phyloP scores from a whole-genome alignment of 257 asterid genomes.

The Solanum dulcamara region DNA sequence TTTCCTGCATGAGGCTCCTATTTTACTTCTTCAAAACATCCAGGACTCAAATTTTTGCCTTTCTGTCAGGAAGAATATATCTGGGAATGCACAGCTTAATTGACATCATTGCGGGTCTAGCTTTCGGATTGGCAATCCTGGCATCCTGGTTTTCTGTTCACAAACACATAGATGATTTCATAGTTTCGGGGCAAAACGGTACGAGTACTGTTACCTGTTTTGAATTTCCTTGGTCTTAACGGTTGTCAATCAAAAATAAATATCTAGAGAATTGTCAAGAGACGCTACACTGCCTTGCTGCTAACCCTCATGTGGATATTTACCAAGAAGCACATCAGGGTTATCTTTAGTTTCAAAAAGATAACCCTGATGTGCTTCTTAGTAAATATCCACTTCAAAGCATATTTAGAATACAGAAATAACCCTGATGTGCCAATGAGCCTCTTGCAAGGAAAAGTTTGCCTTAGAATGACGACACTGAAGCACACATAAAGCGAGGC shows the following conservation, averaged over 20 bases:
- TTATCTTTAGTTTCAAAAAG: no score
- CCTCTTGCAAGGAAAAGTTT: no score
- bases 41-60: not conserved
- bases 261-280: not conserved
- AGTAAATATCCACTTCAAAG: not conserved
- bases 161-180: conserved; percentile 45
- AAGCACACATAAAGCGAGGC: no score
- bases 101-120: conserved; percentile 69
- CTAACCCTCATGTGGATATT: not conserved
- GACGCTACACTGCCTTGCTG: not conserved
- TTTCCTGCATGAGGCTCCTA: not conserved
- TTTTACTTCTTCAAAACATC: conserved; percentile 2
- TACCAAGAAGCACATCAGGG: no score
- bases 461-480: no score
- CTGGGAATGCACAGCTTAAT: conserved; percentile 95
- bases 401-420: not conserved
- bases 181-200: conserved; percentile 83
- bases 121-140: conserved; percentile 59
- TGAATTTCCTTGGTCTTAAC: not conserved
- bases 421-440: no score
- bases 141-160: conserved; percentile 67
- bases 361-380: not conserved
- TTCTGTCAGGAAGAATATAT: conserved; percentile 69
- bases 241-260: not conserved
- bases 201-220: conserved; percentile 1